phyloP scores from a whole-genome alignment of 192 early-diverging fungal genomes.

The Coemansia sp. region DNA sequence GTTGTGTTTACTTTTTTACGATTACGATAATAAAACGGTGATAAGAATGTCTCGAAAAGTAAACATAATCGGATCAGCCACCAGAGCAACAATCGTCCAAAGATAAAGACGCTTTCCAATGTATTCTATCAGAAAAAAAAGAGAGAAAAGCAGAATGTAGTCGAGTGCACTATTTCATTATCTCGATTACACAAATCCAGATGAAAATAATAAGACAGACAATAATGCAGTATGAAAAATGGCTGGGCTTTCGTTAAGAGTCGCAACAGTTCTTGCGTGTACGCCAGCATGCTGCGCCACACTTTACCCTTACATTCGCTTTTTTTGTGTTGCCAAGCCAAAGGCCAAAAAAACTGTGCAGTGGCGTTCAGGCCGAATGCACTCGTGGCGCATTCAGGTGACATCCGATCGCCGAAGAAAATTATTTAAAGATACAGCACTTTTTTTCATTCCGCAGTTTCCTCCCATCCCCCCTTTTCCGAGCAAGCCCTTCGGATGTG shows the following conservation, averaged over 20 bases:
- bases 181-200: not conserved
- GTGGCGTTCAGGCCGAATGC: conserved; percentile 1
- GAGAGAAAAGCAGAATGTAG: not conserved
- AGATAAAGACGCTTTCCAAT: not conserved
- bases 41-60: not conserved
- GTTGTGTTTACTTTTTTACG: not conserved
- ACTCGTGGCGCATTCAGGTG: conserved; percentile 1
- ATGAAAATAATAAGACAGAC: not conserved
- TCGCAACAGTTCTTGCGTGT: not conserved
- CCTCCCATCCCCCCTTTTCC: no score
- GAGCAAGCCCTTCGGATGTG: no score
- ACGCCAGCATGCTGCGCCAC: not conserved
- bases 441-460: not conserved
- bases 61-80: not conserved
- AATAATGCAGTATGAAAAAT: not conserved
- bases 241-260: not conserved
- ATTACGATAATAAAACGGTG: not conserved
- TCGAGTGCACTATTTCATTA: not conserved
- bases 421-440: not conserved
- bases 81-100: not conserved
- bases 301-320: not conserved
- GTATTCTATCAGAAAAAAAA: not conserved
- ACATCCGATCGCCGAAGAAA: not conserved
- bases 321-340: not conserved
- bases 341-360: not conserved